A percentile compares a stretch with the other conserved stretches of the same genome.
Conservation (phyloP, 176 grass and related monocot species). For the Pontederia paniculata region DNA sequence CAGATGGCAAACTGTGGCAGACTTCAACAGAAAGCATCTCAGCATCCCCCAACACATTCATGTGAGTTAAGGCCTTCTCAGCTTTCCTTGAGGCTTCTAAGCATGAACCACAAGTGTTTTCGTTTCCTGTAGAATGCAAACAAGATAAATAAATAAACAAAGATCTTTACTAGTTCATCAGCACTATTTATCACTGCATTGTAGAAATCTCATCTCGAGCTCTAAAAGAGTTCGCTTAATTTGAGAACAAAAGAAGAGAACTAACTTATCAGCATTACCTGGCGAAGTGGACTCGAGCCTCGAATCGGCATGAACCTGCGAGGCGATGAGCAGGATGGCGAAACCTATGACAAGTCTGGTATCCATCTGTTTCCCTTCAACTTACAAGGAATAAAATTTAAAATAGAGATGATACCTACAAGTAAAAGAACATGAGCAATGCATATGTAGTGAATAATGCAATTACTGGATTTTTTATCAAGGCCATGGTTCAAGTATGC, state of each 20-base stretch:
- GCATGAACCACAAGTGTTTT: background rate
- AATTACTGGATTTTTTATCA: no score
- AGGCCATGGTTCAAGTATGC: no score
- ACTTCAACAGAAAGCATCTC: background rate
- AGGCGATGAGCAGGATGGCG: background rate
- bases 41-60: background rate
- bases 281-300: background rate
- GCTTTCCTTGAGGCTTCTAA: background rate
- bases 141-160: no score
- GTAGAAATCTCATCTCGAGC: background rate
- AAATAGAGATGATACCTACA: no score
- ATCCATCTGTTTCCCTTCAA: background rate
- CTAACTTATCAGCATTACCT: no score
- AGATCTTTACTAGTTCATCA: no score
- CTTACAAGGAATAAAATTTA: background rate
- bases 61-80: background rate
- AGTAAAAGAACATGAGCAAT: no score
- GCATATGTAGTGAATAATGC: no score
- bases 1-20: constrained; percentile 4
- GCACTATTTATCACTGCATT: background rate
- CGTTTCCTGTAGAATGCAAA: no score
- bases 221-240: background rate
- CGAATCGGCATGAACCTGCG: background rate
- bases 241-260: no score
- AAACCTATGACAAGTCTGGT: background rate